phyloP scores from a whole-genome alignment of 768 basidiomycete species.

The Phanerodontia chrysosporium region DNA sequence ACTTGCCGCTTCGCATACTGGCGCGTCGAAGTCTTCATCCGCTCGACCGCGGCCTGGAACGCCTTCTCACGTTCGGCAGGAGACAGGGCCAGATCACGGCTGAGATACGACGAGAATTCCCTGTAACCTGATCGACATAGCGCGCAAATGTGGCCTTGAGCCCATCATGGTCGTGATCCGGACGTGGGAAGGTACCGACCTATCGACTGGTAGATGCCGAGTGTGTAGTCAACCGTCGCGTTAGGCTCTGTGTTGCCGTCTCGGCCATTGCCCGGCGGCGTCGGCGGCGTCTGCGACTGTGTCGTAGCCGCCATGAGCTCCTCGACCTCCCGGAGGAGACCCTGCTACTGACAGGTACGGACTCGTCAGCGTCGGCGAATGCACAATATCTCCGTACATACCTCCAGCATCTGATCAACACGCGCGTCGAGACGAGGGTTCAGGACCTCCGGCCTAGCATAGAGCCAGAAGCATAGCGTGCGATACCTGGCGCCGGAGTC shows the following conservation, averaged over 20 bases:
- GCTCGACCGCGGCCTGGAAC: constrained; percentile 58
- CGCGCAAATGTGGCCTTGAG: background rate
- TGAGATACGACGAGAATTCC: constrained; percentile 75
- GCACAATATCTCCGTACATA: constrained; percentile 27
- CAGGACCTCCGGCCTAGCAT: constrained; percentile 61
- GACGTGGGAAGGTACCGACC: constrained; percentile 40
- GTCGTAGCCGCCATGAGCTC: constrained; percentile 35
- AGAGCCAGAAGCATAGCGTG: constrained; percentile 89
- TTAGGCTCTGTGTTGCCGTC: background rate
- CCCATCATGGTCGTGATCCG: background rate
- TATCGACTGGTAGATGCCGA: constrained; percentile 93
- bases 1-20: constrained; percentile 92
- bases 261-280: background rate
- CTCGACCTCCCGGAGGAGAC: constrained; percentile 76
- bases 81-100: constrained; percentile 29
- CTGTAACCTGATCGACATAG: constrained; percentile 65
- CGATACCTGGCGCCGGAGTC: constrained; percentile 53
- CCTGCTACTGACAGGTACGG: constrained; percentile 43
- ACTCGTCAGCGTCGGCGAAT: constrained; percentile 1
- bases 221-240: constrained; percentile 51
- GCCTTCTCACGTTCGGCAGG: constrained; percentile 28
- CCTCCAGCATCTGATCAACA: constrained; percentile 88
- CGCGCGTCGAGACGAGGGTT: constrained; percentile 69
- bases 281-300: background rate
- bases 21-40: constrained; percentile 82